Base-by-base conservation (phyloP, 805 yeast species). In the Blastobotrys peoriensis region DNA sequence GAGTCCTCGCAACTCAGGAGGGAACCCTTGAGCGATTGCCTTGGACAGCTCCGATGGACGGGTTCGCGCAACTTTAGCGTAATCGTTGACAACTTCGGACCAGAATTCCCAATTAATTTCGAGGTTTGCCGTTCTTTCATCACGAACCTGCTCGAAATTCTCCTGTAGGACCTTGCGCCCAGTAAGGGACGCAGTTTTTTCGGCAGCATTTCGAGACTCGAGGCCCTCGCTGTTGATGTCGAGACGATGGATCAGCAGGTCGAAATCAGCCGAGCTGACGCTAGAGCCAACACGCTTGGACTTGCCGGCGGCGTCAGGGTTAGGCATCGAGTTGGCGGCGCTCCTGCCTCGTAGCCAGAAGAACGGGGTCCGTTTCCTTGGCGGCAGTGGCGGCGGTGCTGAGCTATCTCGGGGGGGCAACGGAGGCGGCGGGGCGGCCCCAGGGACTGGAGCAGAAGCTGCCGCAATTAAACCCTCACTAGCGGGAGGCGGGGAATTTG, bases 1-100 rank as follows among this genome's bases (percentile, higher is more conserved):
- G 52, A 89, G 79, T 2, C 96, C 95, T 51, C 98, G 70, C 41
- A 91, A 72, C 51, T 84, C 93, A 37, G 74, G 67, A 10, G 98
- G 98, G 34, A 91, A 81, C 40, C 98, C 98, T 6, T 68, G 66
- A 17, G 81, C 73, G 16, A 93, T 75, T 36, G 83, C 79, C 33
- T 64, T 59, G 38, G 80, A 74, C 46, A 91, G 70, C 50, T 71
- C 71, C 10, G 73, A 73, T 0, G 89, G 81, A 20, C 78, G 78
- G 17, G 73, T 67, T 42, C 74, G 69, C 1, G 88, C 88, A 5
- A 83, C 79, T 0, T 63, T 59, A n/a, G 79, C 71, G 58, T 87
- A 86, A 60, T 88, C 83, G 50, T 83, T 79, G 3, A 87, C 86
- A 15, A 89, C 84, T 30, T 68, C 68, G 4, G 89, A 75, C 98